These are phyloP conservation scores for Clavispora fructus DNA, from an alignment of 805 yeast genomes.

Conservation along the genomic window DNA sequence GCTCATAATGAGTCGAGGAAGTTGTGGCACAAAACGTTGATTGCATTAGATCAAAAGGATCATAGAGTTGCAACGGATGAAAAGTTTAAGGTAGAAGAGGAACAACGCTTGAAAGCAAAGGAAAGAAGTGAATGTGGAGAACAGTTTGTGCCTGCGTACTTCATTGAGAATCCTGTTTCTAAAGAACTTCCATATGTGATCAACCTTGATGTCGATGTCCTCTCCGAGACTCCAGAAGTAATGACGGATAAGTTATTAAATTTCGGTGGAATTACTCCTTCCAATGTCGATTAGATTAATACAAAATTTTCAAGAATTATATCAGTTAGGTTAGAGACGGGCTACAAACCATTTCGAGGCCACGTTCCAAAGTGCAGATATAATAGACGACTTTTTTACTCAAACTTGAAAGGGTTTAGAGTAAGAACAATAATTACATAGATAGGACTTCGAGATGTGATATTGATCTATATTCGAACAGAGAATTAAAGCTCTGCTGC, in stretches of 20 bases:
- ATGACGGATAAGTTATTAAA: conserved; percentile 1
- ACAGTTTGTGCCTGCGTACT: not conserved
- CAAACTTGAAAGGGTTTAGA: no score
- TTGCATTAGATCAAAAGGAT: conserved; percentile 73
- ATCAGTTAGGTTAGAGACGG: no score
- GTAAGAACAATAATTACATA: no score
- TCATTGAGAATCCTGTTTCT: not conserved
- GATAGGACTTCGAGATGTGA: no score
- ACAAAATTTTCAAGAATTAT: no score
- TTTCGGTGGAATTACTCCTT: not conserved
- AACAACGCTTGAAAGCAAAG: conserved; percentile 73
- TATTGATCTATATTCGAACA: no score
- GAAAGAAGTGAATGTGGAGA: conserved; percentile 35
- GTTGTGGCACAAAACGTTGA: conserved; percentile 78
- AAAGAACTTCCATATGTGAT: conserved; percentile 2
- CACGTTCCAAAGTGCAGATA: no score
- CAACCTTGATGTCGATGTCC: not conserved
- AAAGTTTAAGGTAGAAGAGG: conserved; percentile 79
- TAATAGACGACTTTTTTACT: no score
- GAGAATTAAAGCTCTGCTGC: no score
- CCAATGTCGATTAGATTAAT: not conserved
- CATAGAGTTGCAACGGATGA: conserved; percentile 85
- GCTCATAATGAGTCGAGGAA: conserved; percentile 74
- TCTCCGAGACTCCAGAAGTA: not conserved
- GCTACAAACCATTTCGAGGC: no score